Evolutionary conservation across 179 eudicot species (phyloP), one percentile per base, ranked within the genome.

Genomic region (Sideroxylon spinosum): DNA sequence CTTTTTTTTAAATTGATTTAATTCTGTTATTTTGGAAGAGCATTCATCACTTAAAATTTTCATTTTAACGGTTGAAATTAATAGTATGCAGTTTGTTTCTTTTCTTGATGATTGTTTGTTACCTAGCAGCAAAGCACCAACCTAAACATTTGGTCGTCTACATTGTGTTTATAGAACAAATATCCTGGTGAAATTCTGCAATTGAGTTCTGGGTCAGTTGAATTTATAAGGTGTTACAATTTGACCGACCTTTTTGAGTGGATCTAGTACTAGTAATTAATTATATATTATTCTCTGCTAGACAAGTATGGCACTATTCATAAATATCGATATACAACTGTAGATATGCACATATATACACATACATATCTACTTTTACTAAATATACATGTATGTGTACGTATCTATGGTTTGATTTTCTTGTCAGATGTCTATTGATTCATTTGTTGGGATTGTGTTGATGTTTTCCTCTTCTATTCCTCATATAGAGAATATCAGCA

Each of bases 401-500:
- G 12, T 48, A 49, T 22, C 1, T 48, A 46, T 26, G 6, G 25
- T 56, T 25, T 9, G 19, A 48, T 23, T 55, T 52, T 1, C 48
- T 17, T 1, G 49, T 72, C 16, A 13, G n/a, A 25, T 13, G 19
- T 49, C 46, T 17, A 37, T 37, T 6, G 44, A 52, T 0, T 68
- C 13, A 26, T 37, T 65, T 44, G 2, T 78, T 69, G 44, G 74
- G 68, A 28, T 64, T 10, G 16, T 64, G 62, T 26, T 55, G 65
- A 11, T 32, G 44, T 29, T 29, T 49, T 46, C 29, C 55, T 14
- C 69, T 29, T 53, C 62, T 70, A 8, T 75, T 68, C 10, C 48
- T 77, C 75, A 49, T 82, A 74, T 80, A 94, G 98, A 95, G 98
- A 84, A 95, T 95, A 77, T 82, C 91, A 37, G 96, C 98, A 19